These are phyloP conservation scores for Euphorbia peplus DNA, from an alignment of 345 rosid genomes.

Conservation along the genomic window DNA sequence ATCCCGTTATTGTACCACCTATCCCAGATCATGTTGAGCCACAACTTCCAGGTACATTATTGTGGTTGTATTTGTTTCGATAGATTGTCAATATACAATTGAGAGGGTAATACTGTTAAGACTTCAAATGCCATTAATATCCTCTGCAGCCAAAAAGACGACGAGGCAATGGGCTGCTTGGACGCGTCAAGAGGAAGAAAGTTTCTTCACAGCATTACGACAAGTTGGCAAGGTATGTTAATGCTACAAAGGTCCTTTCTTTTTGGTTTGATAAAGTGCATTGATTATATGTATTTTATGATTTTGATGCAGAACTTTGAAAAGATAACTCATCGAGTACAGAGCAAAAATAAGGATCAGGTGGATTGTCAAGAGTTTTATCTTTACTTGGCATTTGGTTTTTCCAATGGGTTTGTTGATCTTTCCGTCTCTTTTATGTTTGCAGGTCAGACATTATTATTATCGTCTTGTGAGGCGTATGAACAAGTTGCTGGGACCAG, in stretches of 20 bases:
- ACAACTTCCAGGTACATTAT: constrained; percentile 60
- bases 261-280: constrained; percentile 1
- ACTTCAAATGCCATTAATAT: constrained; percentile 7
- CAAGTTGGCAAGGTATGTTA: constrained; percentile 92
- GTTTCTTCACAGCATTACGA: constrained; percentile 93
- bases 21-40: constrained; percentile 28
- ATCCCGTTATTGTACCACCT: constrained; percentile 37
- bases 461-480: constrained; percentile 96
- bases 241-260: not conserved
- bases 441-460: constrained; percentile 97
- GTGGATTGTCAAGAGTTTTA: constrained; percentile 34
- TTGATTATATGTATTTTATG: constrained; percentile 19
- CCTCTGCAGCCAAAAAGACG: constrained; percentile 64
- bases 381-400: not conserved
- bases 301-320: constrained; percentile 70
- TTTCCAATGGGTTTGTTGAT: constrained; percentile 3
- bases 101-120: constrained; percentile 1
- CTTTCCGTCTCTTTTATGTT: constrained; percentile 15
- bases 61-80: constrained; percentile 14
- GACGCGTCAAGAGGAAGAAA: constrained; percentile 98
- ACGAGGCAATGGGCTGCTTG: constrained; percentile 99
- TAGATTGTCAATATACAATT: constrained; percentile 2
- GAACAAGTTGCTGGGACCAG: constrained; percentile 96
- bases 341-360: constrained; percentile 99
- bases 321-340: constrained; percentile 92